Conservation (phyloP, 805 yeast genomes). For the Hanseniaspora meyeri region DNA sequence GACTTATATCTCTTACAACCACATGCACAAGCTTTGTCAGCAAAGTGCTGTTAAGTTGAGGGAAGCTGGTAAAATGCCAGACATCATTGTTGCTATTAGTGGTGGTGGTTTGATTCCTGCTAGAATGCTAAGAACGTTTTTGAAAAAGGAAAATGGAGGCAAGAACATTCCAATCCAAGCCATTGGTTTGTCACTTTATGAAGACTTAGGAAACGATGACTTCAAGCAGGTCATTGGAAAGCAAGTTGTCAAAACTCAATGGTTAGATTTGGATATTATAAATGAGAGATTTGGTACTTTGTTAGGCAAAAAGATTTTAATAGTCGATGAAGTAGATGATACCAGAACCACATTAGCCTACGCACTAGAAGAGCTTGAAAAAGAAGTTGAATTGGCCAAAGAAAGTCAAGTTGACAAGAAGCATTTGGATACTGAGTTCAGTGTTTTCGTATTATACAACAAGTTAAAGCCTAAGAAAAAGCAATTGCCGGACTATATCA, state of each 20-base stretch:
- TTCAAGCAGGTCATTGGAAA: slow-evolving; percentile 46
- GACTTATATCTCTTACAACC: slow-evolving; percentile 61
- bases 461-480: slow-evolving; percentile 74
- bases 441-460: slow-evolving; percentile 73
- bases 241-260: slow-evolving; percentile 78
- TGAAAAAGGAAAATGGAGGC: slow-evolving; percentile 40
- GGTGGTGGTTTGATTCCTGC: slow-evolving; percentile 69
- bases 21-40: slow-evolving; percentile 74
- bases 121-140: slow-evolving; percentile 51
- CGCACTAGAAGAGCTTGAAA: slow-evolving; percentile 61
- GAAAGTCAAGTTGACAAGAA: background rate
- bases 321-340: slow-evolving; percentile 86
- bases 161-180: slow-evolving; percentile 62
- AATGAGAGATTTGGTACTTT: slow-evolving; percentile 58
- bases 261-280: slow-evolving; percentile 73
- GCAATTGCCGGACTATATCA: slow-evolving; percentile 48
- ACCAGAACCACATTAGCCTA: slow-evolving; percentile 82
- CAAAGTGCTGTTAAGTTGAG: slow-evolving; percentile 44
- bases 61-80: slow-evolving; percentile 34
- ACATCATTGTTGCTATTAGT: slow-evolving; percentile 54
- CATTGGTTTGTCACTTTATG: slow-evolving; percentile 53
- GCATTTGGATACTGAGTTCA: slow-evolving; percentile 50
- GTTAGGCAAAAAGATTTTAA: slow-evolving; percentile 67
- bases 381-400: slow-evolving; percentile 30
- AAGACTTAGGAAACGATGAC: slow-evolving; percentile 38